Percentiles rank a stretch among this genome's conserved stretches.
phyloP scores from a whole-genome alignment of 1,139 yeast species.

The Candida tropicalis region DNA sequence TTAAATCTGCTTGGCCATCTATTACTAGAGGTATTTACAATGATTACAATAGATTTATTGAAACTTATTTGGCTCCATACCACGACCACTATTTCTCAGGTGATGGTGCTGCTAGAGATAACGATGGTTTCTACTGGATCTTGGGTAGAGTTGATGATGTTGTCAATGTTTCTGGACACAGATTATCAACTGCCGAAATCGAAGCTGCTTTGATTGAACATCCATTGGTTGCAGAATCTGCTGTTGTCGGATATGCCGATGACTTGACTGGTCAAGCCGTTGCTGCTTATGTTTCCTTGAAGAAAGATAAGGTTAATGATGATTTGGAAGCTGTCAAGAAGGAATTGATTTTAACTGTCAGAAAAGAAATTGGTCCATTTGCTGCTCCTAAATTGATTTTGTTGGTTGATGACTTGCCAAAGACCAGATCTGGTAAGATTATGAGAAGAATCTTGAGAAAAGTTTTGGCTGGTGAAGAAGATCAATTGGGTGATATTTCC shows the following conservation, averaged over 20 bases:
- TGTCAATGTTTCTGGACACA: constrained; percentile 79
- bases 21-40: constrained; percentile 76
- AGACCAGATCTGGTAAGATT: constrained; percentile 82
- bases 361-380: constrained; percentile 82
- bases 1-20: constrained; percentile 77
- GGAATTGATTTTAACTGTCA: constrained; percentile 69
- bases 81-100: constrained; percentile 75
- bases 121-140: constrained; percentile 79
- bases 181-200: constrained; percentile 80
- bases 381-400: constrained; percentile 79
- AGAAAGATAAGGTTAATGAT: constrained; percentile 43
- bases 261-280: constrained; percentile 84
- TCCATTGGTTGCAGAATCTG: constrained; percentile 69
- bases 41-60: constrained; percentile 67
- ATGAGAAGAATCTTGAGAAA: constrained; percentile 84
- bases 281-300: constrained; percentile 76
- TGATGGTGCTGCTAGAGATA: constrained; percentile 81
- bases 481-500: constrained; percentile 77
- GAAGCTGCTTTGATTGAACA: constrained; percentile 80
- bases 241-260: constrained; percentile 80
- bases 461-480: constrained; percentile 77
- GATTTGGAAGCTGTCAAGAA: constrained; percentile 61
- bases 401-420: constrained; percentile 76
- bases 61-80: constrained; percentile 72
- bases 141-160: constrained; percentile 84